phyloP scores from a whole-genome alignment of 2,329 filamentous ascomycete genomes.

The Clonostachys solani region DNA sequence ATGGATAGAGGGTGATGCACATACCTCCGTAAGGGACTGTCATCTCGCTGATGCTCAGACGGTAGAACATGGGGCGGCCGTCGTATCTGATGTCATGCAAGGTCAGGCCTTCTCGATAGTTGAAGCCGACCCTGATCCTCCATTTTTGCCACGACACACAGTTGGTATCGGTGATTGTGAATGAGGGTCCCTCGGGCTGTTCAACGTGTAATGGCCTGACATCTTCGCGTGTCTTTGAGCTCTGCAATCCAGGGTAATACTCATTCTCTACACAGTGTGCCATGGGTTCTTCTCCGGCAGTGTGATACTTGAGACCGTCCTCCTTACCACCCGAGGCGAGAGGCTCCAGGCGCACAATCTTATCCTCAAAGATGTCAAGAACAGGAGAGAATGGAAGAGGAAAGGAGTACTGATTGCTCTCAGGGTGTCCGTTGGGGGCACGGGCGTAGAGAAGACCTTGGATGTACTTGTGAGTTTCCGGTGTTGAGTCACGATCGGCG shows the following conservation, averaged over 20 bases:
- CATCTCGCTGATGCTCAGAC: constrained; percentile 63
- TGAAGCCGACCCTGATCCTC: constrained; percentile 61
- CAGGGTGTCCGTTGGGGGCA: constrained; percentile 2
- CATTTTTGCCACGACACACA: constrained; percentile 52
- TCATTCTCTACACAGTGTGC: constrained; percentile 3
- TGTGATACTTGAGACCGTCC: neutral
- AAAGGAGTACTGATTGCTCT: constrained; percentile 9
- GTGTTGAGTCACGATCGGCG: neutral
- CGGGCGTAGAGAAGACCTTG: constrained; percentile 1
- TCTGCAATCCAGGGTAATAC: constrained; percentile 11
- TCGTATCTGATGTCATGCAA: constrained; percentile 62
- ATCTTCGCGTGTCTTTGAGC: constrained; percentile 4
- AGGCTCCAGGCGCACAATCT: constrained; percentile 2
- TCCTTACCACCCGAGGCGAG: neutral
- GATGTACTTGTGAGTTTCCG: neutral
- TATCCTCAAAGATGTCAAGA: constrained; percentile 6
- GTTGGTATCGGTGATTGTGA: constrained; percentile 10
- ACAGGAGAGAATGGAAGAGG: constrained; percentile 8
- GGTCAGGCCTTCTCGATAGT: constrained; percentile 59
- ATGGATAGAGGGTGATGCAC: constrained; percentile 16
- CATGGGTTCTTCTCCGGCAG: neutral
- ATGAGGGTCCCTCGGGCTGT: constrained; percentile 14
- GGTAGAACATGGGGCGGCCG: constrained; percentile 56
- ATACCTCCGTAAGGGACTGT: constrained; percentile 61
- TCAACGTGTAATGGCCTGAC: constrained; percentile 11